These are phyloP conservation scores for Xerocomus potaroensis DNA, from an alignment of 768 basidiomycete genomes.

Conservation along the genomic window DNA sequence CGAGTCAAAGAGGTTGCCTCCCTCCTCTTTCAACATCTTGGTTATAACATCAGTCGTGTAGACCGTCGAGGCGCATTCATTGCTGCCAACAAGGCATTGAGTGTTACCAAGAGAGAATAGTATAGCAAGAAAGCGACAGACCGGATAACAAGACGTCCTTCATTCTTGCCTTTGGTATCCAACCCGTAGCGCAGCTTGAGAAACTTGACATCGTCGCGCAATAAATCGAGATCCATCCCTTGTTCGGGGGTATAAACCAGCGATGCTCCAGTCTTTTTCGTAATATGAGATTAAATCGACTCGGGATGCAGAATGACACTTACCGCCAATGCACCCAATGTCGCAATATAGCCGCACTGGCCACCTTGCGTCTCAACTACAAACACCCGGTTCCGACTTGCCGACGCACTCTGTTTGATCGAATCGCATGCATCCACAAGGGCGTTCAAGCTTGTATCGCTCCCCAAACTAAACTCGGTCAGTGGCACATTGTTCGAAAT, in stretches of 20 bases:
- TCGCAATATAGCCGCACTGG: conserved; percentile 91
- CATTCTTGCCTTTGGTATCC: conserved; percentile 84
- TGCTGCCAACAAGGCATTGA: conserved; percentile 41
- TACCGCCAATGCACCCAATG: conserved; percentile 93
- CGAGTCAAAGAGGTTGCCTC: conserved; percentile 87
- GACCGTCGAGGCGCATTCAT: conserved; percentile 79
- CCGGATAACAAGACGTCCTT: conserved; percentile 93
- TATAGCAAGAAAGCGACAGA: conserved; percentile 33
- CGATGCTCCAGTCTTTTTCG: conserved; percentile 83
- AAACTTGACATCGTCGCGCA: conserved; percentile 84
- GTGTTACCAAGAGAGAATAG: background rate
- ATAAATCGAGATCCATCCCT: conserved; percentile 78
- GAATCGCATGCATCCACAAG: conserved; percentile 97
- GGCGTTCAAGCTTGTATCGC: conserved; percentile 97
- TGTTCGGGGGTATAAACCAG: conserved; percentile 92
- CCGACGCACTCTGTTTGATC: conserved; percentile 97
- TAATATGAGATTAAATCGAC: no score
- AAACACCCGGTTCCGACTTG: conserved; percentile 93
- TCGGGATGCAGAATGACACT: no score
- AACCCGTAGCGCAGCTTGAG: conserved; percentile 80
- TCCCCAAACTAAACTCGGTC: conserved; percentile 94
- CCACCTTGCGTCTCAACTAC: conserved; percentile 98
- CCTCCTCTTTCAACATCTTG: conserved; percentile 94
- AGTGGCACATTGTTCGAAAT: conserved; percentile 98
- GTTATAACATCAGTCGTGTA: conserved; percentile 92